phyloP scores from a whole-genome alignment of 441 rosid genomes.

The Croton laevigatus region DNA sequence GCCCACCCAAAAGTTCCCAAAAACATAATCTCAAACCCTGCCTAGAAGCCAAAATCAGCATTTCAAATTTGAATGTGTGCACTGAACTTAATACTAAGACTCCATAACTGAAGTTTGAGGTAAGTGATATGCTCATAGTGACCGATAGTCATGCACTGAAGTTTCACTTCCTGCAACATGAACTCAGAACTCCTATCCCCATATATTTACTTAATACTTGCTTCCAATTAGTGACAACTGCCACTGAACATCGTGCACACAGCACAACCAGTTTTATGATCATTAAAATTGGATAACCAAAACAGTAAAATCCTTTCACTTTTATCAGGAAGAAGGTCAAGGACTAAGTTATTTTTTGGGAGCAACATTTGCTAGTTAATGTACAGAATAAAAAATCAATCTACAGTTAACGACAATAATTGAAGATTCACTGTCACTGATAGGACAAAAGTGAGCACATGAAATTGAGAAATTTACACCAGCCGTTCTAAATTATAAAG shows the following conservation, averaged over 20 bases:
- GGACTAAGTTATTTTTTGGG: not conserved
- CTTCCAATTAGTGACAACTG: not conserved
- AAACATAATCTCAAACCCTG: not conserved
- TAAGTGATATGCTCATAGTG: not conserved
- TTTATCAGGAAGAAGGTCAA: not conserved
- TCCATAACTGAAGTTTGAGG: not conserved
- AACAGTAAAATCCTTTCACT: not conserved
- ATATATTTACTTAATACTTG: conserved; percentile 4
- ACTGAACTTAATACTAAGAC: not conserved
- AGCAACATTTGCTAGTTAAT: not conserved
- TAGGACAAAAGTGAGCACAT: not conserved
- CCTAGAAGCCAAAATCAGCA: not conserved
- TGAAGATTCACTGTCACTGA: not conserved
- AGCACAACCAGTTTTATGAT: conserved; percentile 3
- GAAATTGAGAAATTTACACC: not conserved
- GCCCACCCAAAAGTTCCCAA: not conserved
- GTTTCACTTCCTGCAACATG: not conserved
- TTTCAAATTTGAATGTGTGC: not conserved
- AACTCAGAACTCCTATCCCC: not conserved
- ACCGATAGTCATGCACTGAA: not conserved
- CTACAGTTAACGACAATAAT: not conserved
- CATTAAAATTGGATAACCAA: not conserved
- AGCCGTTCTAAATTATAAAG: not conserved
- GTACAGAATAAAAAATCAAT: not conserved
- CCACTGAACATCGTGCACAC: not conserved